Base-by-base conservation (phyloP, 23 red algal genomes). In the Pyropia yezoensis region DNA sequence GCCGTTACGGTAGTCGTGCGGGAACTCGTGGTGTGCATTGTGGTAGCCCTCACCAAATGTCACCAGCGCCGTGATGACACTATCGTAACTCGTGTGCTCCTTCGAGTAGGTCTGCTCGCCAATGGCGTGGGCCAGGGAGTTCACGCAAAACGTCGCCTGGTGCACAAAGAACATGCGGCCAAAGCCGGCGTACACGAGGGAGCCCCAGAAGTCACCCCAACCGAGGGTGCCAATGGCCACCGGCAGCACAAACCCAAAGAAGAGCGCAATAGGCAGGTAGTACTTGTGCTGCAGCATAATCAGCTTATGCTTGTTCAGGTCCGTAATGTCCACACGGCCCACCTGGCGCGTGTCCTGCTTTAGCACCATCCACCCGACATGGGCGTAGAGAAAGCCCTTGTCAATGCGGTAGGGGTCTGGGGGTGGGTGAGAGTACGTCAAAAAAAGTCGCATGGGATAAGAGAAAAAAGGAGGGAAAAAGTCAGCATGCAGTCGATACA, bases 161-260 rank as follows among this genome's bases (percentile, higher is more conserved):
- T 98, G 94, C 25, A 98, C 94, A 69, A 98, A 91, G 68, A 98
- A 89, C 94, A 98, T 98, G 21, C 86, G 62, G 17, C 83, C 94
- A 49, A 85, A 86, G 67, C 94, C 91, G n/a, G 94, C 94, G 60
- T 96, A 96, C 54, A 96, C 92, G 21, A 96, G 65, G 18, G 78
- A 72, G 18, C 92, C 92, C 92, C 92, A 96, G 30, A 87, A 85
- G 53, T 96, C 92, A 29, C 71, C 70, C 84, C 83, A 96, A 11
- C 84, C 85, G 19, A 86, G 33, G 16, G 79, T 76, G 13, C 77
- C 79, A 7, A 96, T 77, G 3, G 71, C 59, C 22, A 84, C 45
- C 17, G 92, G 92, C 50, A 96, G 60, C 19, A 90, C 78, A 49
- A 96, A 96, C 7, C 78, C 84, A 62, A 96, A 96, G 33, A 77